A percentile compares a stretch with the other conserved stretches of the same genome.
Evolutionary conservation across 345 rosid species (phyloP).

Genomic region (Odontarrhena argentea): DNA sequence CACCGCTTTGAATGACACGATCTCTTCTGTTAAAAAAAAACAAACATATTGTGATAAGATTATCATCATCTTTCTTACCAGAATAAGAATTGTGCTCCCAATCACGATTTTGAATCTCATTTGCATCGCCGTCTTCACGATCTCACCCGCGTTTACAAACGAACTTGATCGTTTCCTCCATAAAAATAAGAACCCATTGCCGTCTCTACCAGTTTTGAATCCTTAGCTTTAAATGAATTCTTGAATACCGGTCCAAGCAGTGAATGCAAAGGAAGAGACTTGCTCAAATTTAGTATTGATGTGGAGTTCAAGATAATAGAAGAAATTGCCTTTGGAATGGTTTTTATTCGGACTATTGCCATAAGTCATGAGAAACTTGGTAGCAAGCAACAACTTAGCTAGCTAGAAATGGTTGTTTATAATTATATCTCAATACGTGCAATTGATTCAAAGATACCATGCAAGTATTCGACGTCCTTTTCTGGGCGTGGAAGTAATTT

Average conservation of each 20-base stretch:
- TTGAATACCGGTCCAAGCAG: too few relatives aligned
- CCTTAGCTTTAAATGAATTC: too few relatives aligned
- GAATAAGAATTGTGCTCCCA: too few relatives aligned
- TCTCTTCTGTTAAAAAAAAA: constrained; percentile 61
- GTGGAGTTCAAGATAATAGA: background rate
- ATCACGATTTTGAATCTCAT: too few relatives aligned
- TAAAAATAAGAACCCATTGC: too few relatives aligned
- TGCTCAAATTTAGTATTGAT: background rate
- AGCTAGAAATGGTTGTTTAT: background rate
- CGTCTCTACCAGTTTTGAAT: too few relatives aligned
- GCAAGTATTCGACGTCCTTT: constrained; percentile 78
- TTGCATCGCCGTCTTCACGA: too few relatives aligned
- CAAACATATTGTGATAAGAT: constrained; percentile 23
- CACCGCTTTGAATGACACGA: constrained; percentile 94
- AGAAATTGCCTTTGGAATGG: background rate
- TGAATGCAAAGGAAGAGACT: constrained; percentile 3
- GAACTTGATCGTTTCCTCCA: too few relatives aligned
- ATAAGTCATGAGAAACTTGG: constrained; percentile 13
- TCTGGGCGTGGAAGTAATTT: constrained; percentile 74
- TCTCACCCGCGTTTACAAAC: too few relatives aligned
- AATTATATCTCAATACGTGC: constrained; percentile 84
- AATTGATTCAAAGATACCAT: constrained; percentile 87
- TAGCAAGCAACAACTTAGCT: constrained; percentile 5
- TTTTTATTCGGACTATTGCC: background rate
- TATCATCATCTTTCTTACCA: too few relatives aligned